Percentiles rank a stretch among this genome's conserved stretches.
These are phyloP conservation scores for Xylaria sp. DNA, from an alignment of 2,329 filamentous ascomycete species.

Conservation along the genomic window DNA sequence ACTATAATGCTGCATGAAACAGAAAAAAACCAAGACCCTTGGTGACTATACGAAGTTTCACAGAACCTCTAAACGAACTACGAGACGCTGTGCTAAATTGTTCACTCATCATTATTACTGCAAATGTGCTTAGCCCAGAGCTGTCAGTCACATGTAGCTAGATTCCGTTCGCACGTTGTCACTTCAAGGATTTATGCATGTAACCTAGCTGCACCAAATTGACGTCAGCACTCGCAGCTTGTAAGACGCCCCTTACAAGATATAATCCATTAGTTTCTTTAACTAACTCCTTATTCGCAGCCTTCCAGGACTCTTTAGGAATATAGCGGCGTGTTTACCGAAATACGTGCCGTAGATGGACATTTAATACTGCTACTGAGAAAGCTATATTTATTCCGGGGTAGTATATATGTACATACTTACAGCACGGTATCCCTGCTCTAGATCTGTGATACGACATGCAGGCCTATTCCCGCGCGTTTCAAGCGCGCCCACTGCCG, in stretches of 20 bases:
- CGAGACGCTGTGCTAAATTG: neutral
- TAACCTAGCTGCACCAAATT: neutral
- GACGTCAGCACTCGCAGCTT: constrained; percentile 10
- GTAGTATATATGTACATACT: neutral
- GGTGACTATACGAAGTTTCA: neutral
- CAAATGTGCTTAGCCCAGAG: neutral
- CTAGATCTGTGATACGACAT: no score
- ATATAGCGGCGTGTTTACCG: neutral
- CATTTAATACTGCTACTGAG: neutral
- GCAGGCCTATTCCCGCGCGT: neutral
- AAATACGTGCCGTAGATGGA: neutral
- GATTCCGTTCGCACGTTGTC: neutral
- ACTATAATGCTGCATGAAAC: neutral
- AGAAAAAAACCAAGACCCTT: neutral
- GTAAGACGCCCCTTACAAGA: constrained; percentile 8
- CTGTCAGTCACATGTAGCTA: neutral
- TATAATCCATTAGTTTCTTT: neutral
- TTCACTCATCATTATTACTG: neutral
- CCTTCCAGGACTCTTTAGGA: neutral
- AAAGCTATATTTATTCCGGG: neutral
- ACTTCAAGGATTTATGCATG: neutral
- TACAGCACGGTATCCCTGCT: neutral
- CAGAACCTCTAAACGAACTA: neutral
- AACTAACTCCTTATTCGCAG: neutral
- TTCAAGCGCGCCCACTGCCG: constrained; percentile 1